phyloP scores from a whole-genome alignment of 2,329 filamentous ascomycete genomes.

The Didymella pinodella region DNA sequence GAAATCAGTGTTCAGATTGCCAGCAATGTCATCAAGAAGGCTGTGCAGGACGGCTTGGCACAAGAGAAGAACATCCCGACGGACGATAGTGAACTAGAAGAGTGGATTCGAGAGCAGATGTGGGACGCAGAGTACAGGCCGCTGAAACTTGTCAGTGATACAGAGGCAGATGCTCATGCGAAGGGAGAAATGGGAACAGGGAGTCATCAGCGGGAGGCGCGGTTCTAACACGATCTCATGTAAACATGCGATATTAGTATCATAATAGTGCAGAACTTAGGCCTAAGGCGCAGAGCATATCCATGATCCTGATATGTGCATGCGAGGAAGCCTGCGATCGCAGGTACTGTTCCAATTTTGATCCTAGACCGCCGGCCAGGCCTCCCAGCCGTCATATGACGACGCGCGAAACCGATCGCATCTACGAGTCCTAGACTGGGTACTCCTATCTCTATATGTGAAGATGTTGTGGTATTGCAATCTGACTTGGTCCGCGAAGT shows the following conservation, averaged over 20 bases:
- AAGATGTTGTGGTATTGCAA: too few species aligned
- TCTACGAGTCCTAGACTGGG: too few species aligned
- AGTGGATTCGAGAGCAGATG: slow-evolving; percentile 82
- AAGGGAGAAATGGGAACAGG: slow-evolving; percentile 63
- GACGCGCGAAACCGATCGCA: not conserved
- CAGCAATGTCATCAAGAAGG: slow-evolving; percentile 74
- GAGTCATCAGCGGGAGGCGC: slow-evolving; percentile 35
- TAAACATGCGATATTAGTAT: not conserved
- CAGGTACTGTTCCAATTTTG: not conserved
- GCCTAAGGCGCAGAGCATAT: not conserved
- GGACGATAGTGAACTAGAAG: slow-evolving; percentile 64
- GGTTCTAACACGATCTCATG: slow-evolving; percentile 10
- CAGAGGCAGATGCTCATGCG: slow-evolving; percentile 64
- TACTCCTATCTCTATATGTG: too few species aligned
- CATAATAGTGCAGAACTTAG: not conserved
- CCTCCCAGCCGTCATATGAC: not conserved
- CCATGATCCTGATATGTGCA: not conserved
- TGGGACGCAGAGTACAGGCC: slow-evolving; percentile 76
- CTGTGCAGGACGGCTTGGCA: slow-evolving; percentile 73
- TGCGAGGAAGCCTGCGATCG: not conserved
- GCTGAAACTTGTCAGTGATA: slow-evolving; percentile 63
- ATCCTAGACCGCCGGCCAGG: not conserved
- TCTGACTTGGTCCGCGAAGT: too few species aligned
- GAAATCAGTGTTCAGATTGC: slow-evolving; percentile 82
- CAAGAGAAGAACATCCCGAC: slow-evolving; percentile 71